Evolutionary conservation across 371 early-diverging fungal genomes (phyloP).

Genomic region (Nematocida displodere): DNA sequence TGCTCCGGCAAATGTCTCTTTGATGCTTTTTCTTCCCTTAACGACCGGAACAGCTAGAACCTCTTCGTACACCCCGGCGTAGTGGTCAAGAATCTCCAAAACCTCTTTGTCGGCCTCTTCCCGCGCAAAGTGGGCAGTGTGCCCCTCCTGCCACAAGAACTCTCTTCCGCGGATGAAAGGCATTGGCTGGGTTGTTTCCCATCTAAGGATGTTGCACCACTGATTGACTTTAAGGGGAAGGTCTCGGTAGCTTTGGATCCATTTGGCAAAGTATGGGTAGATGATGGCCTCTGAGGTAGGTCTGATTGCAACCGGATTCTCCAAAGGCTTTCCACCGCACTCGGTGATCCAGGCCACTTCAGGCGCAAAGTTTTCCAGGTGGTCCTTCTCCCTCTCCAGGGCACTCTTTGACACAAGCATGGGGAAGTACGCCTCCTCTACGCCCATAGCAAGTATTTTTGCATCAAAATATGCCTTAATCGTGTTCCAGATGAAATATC

Average conservation of each 20-base stretch:
- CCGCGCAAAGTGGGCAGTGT: slow-evolving; percentile 86
- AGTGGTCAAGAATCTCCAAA: slow-evolving; percentile 80
- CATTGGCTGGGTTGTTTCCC: slow-evolving; percentile 99
- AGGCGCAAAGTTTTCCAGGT: slow-evolving; percentile 96
- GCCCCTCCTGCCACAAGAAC: slow-evolving; percentile 99
- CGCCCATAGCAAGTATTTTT: slow-evolving; percentile 80
- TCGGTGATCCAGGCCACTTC: slow-evolving; percentile 99
- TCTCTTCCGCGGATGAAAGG: slow-evolving; percentile 98
- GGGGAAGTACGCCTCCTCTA: slow-evolving; percentile 96
- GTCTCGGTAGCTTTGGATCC: slow-evolving; percentile 95
- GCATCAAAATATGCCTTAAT: slow-evolving; percentile 76
- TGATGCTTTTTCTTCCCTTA: slow-evolving; percentile 93
- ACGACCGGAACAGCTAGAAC: slow-evolving; percentile 94
- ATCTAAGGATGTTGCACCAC: slow-evolving; percentile 99
- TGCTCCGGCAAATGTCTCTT: slow-evolving; percentile 98
- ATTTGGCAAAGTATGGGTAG: slow-evolving; percentile 96
- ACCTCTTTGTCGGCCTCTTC: slow-evolving; percentile 85
- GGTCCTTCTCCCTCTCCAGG: slow-evolving; percentile 92
- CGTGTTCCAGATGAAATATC: slow-evolving; percentile 91
- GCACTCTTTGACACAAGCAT: slow-evolving; percentile 88
- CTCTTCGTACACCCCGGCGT: slow-evolving; percentile 89
- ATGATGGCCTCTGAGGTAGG: slow-evolving; percentile 99
- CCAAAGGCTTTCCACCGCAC: slow-evolving; percentile 79
- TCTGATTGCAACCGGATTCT: slow-evolving; percentile 92
- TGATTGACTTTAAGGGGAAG: slow-evolving; percentile 95